Evolutionary conservation across 768 basidiomycete genomes (phyloP).

Genomic region (Zangia roseola): DNA sequence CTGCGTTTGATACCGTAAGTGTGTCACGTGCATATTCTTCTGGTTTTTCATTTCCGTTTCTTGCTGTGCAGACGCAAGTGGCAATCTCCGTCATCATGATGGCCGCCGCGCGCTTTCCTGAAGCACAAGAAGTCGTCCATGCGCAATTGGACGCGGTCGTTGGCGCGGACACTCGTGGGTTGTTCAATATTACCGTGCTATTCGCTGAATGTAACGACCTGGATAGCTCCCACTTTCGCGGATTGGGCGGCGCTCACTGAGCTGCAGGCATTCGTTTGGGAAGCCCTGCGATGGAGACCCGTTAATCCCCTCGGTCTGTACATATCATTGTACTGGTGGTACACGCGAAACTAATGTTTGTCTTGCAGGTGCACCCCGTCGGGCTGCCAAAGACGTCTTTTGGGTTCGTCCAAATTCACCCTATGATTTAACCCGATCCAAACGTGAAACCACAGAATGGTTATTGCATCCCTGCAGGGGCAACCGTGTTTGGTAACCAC

Average conservation of each 20-base stretch:
- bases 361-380: constrained; percentile 20
- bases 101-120: constrained; percentile 38
- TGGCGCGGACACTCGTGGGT: constrained; percentile 34
- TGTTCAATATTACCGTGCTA: not conserved
- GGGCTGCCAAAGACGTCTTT: constrained; percentile 24
- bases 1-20: constrained; percentile 56
- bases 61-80: constrained; percentile 22
- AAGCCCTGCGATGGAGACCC: constrained; percentile 40
- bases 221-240: constrained; percentile 38
- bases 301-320: constrained; percentile 31
- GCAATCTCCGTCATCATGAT: constrained; percentile 32
- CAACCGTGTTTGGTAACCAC: constrained; percentile 32
- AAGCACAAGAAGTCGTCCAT: constrained; percentile 34
- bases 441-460: constrained; percentile 27
- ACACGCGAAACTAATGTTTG: not conserved
- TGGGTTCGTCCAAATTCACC: constrained; percentile 18
- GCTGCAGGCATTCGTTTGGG: constrained; percentile 38
- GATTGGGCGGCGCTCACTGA: constrained; percentile 34
- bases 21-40: not conserved
- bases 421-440: no score
- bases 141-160: constrained; percentile 38
- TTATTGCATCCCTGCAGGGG: constrained; percentile 34
- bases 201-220: not conserved
- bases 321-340: no score
- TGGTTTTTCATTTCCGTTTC: no score